Evolutionary conservation across 768 basidiomycete genomes (phyloP).

Genomic region (Calocybe indica): DNA sequence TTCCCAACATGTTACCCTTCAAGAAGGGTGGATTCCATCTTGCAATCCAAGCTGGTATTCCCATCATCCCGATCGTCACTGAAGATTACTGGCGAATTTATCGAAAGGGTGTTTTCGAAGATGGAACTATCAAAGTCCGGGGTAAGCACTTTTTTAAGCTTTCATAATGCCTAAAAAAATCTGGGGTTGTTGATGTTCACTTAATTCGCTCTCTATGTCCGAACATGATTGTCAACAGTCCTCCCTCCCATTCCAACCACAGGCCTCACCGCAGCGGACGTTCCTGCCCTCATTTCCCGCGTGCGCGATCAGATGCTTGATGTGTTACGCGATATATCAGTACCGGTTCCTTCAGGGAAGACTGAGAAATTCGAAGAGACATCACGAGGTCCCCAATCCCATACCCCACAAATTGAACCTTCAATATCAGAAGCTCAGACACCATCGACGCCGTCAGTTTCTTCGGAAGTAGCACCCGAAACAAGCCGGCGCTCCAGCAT

Average conservation of each 20-base stretch:
- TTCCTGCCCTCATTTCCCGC: constrained; percentile 54
- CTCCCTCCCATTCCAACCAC: constrained; percentile 83
- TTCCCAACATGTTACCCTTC: constrained; percentile 72
- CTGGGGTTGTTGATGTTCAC: no score
- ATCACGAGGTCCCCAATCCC: constrained; percentile 6
- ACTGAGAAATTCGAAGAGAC: constrained; percentile 3
- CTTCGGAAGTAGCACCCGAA: neutral
- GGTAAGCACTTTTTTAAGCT: constrained; percentile 40
- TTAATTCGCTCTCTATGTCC: no score
- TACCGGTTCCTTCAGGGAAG: constrained; percentile 22
- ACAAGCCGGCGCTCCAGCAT: constrained; percentile 19
- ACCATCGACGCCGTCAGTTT: neutral
- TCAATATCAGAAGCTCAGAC: neutral
- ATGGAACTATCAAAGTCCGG: constrained; percentile 74
- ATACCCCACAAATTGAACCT: neutral
- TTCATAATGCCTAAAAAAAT: no score
- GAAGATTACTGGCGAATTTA: constrained; percentile 94
- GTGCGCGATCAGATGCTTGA: constrained; percentile 79
- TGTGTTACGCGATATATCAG: constrained; percentile 73
- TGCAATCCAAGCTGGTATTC: constrained; percentile 85
- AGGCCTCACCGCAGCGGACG: constrained; percentile 66
- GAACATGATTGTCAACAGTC: constrained; percentile 40
- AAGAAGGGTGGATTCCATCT: constrained; percentile 99
- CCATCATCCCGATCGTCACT: constrained; percentile 85
- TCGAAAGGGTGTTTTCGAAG: constrained; percentile 66